phyloP scores from a whole-genome alignment of 805 yeast genomes.

The Wickerhamomyces canadensis region DNA sequence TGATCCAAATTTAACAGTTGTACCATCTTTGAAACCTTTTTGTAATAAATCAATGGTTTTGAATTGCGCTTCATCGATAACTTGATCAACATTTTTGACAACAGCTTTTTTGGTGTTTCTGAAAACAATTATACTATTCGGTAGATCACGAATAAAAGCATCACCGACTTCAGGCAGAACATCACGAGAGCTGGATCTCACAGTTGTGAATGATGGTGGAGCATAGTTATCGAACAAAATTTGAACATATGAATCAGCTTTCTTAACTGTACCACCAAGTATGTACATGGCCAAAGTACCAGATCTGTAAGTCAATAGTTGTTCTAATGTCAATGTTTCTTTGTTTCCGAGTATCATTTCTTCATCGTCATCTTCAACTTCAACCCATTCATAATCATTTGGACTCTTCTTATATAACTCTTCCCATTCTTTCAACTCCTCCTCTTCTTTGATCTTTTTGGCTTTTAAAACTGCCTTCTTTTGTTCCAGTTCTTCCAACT shows the following conservation, averaged over 20 bases:
- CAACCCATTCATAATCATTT: conserved; percentile 59
- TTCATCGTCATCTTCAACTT: conserved; percentile 36
- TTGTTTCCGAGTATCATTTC: conserved; percentile 31
- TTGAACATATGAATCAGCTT: conserved; percentile 48
- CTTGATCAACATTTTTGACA: conserved; percentile 41
- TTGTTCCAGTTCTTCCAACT: conserved; percentile 41
- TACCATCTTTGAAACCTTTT: conserved; percentile 41
- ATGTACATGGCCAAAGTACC: conserved; percentile 59
- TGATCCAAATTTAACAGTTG: conserved; percentile 37
- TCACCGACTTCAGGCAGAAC: conserved; percentile 47
- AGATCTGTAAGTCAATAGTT: conserved; percentile 49
- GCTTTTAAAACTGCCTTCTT: conserved; percentile 34
- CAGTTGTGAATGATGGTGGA: conserved; percentile 51
- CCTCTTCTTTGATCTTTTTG: conserved; percentile 27
- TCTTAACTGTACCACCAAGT: conserved; percentile 41
- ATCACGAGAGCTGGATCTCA: conserved; percentile 40
- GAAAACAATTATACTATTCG: conserved; percentile 50
- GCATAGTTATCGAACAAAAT: conserved; percentile 59
- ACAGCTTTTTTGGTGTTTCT: conserved; percentile 50
- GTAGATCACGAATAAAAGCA: conserved; percentile 66
- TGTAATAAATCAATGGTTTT: conserved; percentile 50
- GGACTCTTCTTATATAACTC: conserved; percentile 52
- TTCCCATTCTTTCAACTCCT: conserved; percentile 40
- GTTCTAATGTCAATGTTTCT: conserved; percentile 43
- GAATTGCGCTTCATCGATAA: conserved; percentile 44